Base-by-base conservation (phyloP, 2,329 filamentous ascomycete genomes). In the Ustulina deusta region DNA sequence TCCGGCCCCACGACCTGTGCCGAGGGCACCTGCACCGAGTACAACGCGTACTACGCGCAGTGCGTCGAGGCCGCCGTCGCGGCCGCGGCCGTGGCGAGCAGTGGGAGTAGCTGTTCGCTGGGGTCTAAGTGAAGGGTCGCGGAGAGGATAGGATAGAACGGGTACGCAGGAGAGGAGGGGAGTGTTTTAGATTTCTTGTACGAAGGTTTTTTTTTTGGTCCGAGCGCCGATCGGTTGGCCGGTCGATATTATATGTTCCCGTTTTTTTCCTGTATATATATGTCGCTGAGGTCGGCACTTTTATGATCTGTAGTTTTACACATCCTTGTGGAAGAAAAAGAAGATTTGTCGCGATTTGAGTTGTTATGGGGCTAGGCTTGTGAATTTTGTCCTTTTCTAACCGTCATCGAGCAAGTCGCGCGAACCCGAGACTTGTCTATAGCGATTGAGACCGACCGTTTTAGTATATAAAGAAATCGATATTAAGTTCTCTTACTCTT, bases 11-110 rank as follows among this genome's bases (percentile, higher is more conserved):
- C 78, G 3, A 61, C 68, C 13, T 85, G 83, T 61, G 78, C 76
- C 6, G 65, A 75, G 32, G 83, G 83, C 34, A 76, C 75, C 7
- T 85, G 83, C 76, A 75, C 75, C 38, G 72, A 74, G 27, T 73
- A 72, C 63, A 85, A 84, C 76, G 73, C 78, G 7, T 85, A 81
- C 73, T 85, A 85, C 78, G 80, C 73, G 32, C 83, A 85, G 78
- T 85, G 83, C 51, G 69, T 75, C 13, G 52, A 65, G 40, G 61
- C 2, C 0, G 20, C 11, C 1, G 61, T 25, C 7, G 62, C 55
- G 7, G 56, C 55, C 0, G 38, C 22, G n/a, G 44, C 54, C 0
- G 38, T 17, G 11, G n/a, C 34, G 22, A 20, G 3, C 20, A 48
- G 44, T 27, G 40, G 27, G 6, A 48, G 40, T 10, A 62, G 49